Conservation (phyloP, 176 grass and related monocot species). For the Aegilops sharonensis region DNA sequence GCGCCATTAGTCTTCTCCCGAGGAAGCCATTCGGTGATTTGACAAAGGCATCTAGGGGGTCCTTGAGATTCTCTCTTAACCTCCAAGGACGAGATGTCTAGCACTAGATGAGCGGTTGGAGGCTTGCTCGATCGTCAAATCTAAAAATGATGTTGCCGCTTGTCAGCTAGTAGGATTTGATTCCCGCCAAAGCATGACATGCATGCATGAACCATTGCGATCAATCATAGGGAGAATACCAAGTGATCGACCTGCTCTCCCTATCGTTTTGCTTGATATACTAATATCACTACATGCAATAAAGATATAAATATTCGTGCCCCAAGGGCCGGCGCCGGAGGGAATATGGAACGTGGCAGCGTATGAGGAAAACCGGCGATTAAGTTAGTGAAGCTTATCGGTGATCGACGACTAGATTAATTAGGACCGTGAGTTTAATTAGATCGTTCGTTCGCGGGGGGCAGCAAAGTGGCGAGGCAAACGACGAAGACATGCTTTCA, state of each 20-base stretch:
- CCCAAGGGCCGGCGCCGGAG: background rate
- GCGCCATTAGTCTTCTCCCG: background rate
- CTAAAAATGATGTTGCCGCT: conserved; percentile 36
- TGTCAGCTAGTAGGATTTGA: conserved; percentile 60
- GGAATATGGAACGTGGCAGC: conserved; percentile 10
- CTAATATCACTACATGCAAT: background rate
- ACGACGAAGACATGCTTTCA: conserved; percentile 35
- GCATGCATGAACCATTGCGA: conserved; percentile 36
- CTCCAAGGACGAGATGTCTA: conserved; percentile 19
- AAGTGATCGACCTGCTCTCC: background rate
- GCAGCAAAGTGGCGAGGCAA: background rate
- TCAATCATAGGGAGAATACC: conserved; percentile 37
- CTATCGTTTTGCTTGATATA: background rate
- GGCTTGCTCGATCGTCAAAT: conserved; percentile 34
- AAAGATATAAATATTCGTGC: background rate
- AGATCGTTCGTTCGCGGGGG: background rate
- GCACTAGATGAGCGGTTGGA: conserved; percentile 32
- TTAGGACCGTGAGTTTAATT: background rate
- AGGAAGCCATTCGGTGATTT: conserved; percentile 21
- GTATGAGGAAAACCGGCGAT: background rate
- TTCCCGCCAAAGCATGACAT: conserved; percentile 33
- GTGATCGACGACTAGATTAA: background rate
- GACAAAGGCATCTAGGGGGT: conserved; percentile 38
- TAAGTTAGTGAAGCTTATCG: background rate
- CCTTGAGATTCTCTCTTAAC: conserved; percentile 35